Evolutionary conservation across 768 basidiomycete genomes (phyloP), one percentile per base, ranked within the genome.

Genomic region (Cystofilobasidium macerans): DNA sequence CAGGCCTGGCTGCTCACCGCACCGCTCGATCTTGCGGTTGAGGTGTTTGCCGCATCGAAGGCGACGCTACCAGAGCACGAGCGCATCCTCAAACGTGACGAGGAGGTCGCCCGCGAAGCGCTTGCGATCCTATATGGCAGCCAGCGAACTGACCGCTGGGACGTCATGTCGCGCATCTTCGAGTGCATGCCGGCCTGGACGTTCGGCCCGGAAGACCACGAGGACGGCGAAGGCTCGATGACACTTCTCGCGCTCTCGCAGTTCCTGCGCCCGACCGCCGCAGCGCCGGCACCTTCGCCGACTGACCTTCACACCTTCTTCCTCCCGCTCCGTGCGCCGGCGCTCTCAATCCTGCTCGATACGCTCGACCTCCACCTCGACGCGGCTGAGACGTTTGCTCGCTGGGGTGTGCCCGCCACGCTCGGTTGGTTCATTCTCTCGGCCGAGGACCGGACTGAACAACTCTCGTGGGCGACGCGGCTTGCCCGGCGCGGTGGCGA

Each of bases 121-220:
- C 83, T 98, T 16, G 86, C 92, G 9, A 86, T 86, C 71, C 76
- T 97, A 28, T 99, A 99, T 69, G 91, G 91, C 18, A 87, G 83
- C 71, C 81, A 84, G 67, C 82, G 81, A 63, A 57, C 68, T 38
- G 79, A 83, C 65, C 81, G 85, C 70, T 94, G 89, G 89, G 72
- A 83, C 0, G 84, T 79, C 5, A 97, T 95, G 92, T 89, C 86
- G 70, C 79, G 80, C 36, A 88, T 99, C 59, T 97, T 99, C 74
- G 94, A 99, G 74, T 99, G 93, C 73, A 80, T 98, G 36, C 94
- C 94, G 0, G 94, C 86, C 3, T 95, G 93, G 89, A 85, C 84
- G 48, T 68, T 76, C 11, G 69, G 79, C 4, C 74, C 75, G 47
- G 82, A 61, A 45, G 82, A 85, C 56, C 80, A 81, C 47, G 82